These are phyloP conservation scores for Triticum dicoccoides DNA, from an alignment of 176 grass and related monocot genomes.

Conservation along the genomic window DNA sequence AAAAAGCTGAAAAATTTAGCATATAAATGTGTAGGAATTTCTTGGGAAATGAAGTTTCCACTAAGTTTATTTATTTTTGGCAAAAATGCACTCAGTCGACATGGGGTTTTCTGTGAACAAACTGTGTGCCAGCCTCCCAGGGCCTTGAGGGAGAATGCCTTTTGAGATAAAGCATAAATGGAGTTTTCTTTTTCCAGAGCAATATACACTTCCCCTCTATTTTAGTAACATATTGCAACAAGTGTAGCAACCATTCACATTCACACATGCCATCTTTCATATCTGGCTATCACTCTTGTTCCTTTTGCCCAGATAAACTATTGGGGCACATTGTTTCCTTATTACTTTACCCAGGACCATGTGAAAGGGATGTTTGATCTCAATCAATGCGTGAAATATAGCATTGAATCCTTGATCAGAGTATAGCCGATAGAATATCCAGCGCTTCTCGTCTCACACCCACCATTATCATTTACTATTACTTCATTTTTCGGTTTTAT, in stretches of 20 bases:
- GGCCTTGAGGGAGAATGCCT: background rate
- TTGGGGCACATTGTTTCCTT: constrained; percentile 4
- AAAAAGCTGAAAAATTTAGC: background rate
- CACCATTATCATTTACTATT: too few species aligned
- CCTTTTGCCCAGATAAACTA: background rate
- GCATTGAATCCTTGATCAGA: background rate
- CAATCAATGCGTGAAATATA: background rate
- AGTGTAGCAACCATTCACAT: background rate
- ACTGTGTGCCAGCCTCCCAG: background rate
- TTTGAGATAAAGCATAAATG: background rate
- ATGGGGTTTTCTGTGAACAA: background rate
- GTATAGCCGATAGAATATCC: background rate
- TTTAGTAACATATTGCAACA: too few species aligned
- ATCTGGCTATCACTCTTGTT: constrained; percentile 8
- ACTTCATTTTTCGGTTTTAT: background rate
- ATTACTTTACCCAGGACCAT: constrained; percentile 16
- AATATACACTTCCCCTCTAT: background rate
- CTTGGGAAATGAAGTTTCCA: background rate
- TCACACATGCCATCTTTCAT: background rate
- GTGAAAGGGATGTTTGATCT: constrained; percentile 43
- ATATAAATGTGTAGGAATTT: background rate
- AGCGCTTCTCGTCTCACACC: background rate
- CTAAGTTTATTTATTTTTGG: background rate
- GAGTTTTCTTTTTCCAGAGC: background rate
- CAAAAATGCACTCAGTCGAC: background rate